These are phyloP conservation scores for Rhynchospora tenuis DNA, from an alignment of 176 grass and related monocot genomes.

Conservation along the genomic window DNA sequence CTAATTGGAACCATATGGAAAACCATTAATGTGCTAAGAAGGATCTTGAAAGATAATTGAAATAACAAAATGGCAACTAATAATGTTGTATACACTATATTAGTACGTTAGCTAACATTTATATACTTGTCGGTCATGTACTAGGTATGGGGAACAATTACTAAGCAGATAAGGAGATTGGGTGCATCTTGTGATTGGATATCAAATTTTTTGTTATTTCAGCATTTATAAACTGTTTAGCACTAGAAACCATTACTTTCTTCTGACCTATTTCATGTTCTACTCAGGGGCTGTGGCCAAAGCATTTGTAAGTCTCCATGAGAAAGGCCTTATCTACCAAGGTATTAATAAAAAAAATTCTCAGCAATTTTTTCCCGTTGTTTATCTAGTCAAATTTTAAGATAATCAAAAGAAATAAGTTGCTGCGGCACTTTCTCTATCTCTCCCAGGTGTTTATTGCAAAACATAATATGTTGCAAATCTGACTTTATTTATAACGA, in stretches of 20 bases:
- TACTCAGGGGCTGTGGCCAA: conserved; percentile 77
- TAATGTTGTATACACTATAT: conserved; percentile 3
- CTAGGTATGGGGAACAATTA: conserved; percentile 92
- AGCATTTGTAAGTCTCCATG: conserved; percentile 93
- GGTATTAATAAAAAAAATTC: conserved; percentile 33
- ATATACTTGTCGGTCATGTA: not conserved
- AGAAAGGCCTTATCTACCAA: conserved; percentile 97
- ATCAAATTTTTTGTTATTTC: conserved; percentile 10
- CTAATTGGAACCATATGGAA: not conserved
- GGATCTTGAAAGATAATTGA: not conserved
- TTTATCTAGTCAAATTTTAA: not conserved
- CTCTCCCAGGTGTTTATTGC: not conserved
- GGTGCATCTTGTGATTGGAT: conserved; percentile 96
- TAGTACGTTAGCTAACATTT: not conserved
- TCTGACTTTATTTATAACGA: conserved; percentile 32
- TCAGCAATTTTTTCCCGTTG: not conserved
- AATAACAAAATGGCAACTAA: not conserved
- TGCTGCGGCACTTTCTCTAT: not conserved
- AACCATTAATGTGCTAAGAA: not conserved
- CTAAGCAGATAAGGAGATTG: conserved; percentile 92
- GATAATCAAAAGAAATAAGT: not conserved
- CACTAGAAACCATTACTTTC: conserved; percentile 5
- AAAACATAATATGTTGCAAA: not conserved
- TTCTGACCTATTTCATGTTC: conserved; percentile 13
- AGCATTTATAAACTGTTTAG: not conserved